Conservation (phyloP, 2,329 filamentous ascomycete genomes). For the Alternaria ethzedia region DNA sequence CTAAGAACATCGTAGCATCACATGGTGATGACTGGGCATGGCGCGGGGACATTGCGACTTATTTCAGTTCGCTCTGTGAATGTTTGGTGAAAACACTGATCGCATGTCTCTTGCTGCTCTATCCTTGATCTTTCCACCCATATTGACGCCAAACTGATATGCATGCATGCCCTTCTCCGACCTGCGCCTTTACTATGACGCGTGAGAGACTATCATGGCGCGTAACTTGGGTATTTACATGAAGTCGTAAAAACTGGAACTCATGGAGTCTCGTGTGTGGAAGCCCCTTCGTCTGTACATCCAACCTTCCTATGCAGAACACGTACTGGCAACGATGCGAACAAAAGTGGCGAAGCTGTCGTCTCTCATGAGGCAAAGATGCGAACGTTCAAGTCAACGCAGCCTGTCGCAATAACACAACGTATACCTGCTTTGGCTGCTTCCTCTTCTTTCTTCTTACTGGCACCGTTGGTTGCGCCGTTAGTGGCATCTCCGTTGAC, state of each 20-base stretch:
- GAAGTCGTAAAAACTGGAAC: conserved; percentile 22
- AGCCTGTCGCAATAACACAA: conserved; percentile 86
- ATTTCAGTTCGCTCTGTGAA: background rate
- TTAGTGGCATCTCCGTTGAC: conserved; percentile 52
- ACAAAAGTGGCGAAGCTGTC: background rate
- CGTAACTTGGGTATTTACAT: conserved; percentile 32
- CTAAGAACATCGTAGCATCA: background rate
- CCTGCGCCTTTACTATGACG: conserved; percentile 7
- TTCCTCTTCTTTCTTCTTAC: conserved; percentile 60
- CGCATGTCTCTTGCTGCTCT: conserved; percentile 4
- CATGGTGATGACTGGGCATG: background rate
- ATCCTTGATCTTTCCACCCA: conserved; percentile 2
- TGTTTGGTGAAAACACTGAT: background rate
- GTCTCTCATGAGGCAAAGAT: conserved; percentile 69
- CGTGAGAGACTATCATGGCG: conserved; percentile 9
- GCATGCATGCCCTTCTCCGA: conserved; percentile 6
- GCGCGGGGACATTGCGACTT: background rate
- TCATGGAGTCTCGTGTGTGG: conserved; percentile 1
- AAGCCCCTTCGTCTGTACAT: conserved; percentile 11
- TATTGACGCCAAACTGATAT: conserved; percentile 7
- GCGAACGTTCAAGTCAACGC: conserved; percentile 79
- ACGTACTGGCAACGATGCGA: conserved; percentile 7
- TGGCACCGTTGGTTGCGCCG: conserved; percentile 52
- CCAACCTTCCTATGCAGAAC: conserved; percentile 10
- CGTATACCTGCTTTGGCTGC: conserved; percentile 70